Evolutionary conservation across 176 grass and related monocot genomes (phyloP), one percentile per base, ranked within the genome.

Genomic region (Juncus inflexus): DNA sequence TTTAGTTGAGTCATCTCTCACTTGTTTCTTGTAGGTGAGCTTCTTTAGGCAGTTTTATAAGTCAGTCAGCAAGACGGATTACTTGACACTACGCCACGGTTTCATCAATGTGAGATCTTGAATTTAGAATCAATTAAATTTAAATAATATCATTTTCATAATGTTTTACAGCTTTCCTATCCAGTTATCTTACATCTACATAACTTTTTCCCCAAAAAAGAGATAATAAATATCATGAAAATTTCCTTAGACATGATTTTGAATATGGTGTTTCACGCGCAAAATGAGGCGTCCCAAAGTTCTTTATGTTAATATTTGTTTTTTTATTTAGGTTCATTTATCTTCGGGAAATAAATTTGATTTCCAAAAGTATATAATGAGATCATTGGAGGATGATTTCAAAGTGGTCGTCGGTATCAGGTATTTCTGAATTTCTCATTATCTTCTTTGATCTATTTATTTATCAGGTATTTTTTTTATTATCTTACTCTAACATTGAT

Each of bases 331-430:
- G 91, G 81, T 79, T 66, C 91, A 96, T 85, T 79, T 96, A 83
- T 74, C 83, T 66, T 81, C 76, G 3, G 83, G 80, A 37, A 86
- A 60, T 42, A 91, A 69, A 51, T 97, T 97, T 75, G 76, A 97
- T 59, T 97, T 97, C 45, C 80, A 66, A 4, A 97, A 83, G 68
- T 91, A 91, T 60, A 97, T 97, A 42, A 91, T 86, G 28, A 81
- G 83, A 12, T 83, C 94, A 15, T 49, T 91, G 54, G 88, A 97
- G 76, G 88, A 97, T 78, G 94, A 92, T 86, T 99, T 89, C 45
- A 99, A 99, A 70, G 76, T 72, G 64, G 83, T 99, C 67, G 88
- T 89, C 50, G 85, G 80, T 66, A 82, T 99, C 81, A 99, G 88
- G 88, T 99, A 80, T 59, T 37, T 37, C 68, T 36, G 60, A 14